Conservation (phyloP, 2,329 filamentous ascomycete species). For the Zopfia rhizophila region DNA sequence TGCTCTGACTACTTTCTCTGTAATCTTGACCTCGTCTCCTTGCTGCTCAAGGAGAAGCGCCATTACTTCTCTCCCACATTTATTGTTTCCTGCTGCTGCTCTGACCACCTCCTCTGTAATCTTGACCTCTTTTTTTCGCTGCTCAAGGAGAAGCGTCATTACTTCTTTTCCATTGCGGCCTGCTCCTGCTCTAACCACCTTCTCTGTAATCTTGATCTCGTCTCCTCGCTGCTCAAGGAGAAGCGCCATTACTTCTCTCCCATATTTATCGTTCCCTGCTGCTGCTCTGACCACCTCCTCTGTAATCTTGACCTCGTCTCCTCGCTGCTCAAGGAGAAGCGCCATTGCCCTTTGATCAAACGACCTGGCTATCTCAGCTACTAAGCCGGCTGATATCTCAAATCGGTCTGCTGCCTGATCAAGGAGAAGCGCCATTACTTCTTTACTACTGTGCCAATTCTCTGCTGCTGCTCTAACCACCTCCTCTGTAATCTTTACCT, state of each 20-base stretch:
- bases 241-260: no score
- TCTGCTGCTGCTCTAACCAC: conserved; percentile 4
- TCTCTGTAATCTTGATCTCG: no score
- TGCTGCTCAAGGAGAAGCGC: no score
- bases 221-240: no score
- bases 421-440: conserved; percentile 6
- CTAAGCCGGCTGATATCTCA: conserved; percentile 6
- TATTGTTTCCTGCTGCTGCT: conserved; percentile 2
- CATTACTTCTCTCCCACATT: background rate
- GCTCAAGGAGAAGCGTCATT: no score
- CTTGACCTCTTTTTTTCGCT: conserved; percentile 3
- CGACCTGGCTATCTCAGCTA: background rate
- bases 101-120: conserved; percentile 8
- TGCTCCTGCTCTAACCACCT: no score
- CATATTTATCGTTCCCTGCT: no score
- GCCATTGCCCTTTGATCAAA: conserved; percentile 1
- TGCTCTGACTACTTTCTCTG: no score
- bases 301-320: conserved; percentile 6
- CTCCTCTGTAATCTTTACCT: conserved; percentile 4
- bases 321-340: conserved; percentile 3
- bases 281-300: conserved; percentile 4
- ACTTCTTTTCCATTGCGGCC: no score
- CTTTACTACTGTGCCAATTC: background rate
- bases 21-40: no score
- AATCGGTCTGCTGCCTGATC: no score